Percentiles rank a stretch among this genome's conserved stretches.
These are phyloP conservation scores for Liquidambar formosana DNA, from an alignment of 164 flowering plant species.

Conservation along the genomic window DNA sequence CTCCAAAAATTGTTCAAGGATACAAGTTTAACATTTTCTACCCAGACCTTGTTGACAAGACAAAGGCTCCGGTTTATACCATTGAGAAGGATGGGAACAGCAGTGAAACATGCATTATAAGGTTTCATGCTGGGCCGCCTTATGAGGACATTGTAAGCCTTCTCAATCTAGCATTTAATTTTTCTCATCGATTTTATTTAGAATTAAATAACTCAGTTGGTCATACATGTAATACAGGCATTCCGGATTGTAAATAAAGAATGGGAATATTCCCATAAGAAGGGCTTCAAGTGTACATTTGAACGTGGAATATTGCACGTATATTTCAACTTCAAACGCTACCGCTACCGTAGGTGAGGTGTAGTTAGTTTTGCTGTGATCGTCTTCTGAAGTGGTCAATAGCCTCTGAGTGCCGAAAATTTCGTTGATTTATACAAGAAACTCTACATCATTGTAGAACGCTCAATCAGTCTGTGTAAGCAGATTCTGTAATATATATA, in stretches of 20 bases:
- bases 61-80: constrained; percentile 76
- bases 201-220: not conserved
- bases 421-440: too few relatives aligned
- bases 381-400: not conserved
- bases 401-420: too few relatives aligned
- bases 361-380: not conserved
- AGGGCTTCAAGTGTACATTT: constrained; percentile 95
- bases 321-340: constrained; percentile 94
- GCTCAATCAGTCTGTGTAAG: too few relatives aligned
- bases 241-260: constrained; percentile 93
- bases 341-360: constrained; percentile 77
- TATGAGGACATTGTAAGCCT: constrained; percentile 93
- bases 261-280: constrained; percentile 99
- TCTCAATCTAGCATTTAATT: not conserved
- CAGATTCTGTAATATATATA: too few relatives aligned
- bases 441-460: too few relatives aligned
- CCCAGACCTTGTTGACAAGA: constrained; percentile 95
- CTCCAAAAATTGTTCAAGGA: constrained; percentile 98
- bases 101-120: constrained; percentile 83
- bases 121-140: constrained; percentile 98
- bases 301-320: constrained; percentile 95
- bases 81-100: constrained; percentile 92
- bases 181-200: not conserved
- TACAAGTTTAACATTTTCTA: constrained; percentile 96
- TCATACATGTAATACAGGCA: constrained; percentile 46